Evolutionary conservation across 2,329 filamentous ascomycete genomes (phyloP).

Genomic region (Fusarium duplospermum): DNA sequence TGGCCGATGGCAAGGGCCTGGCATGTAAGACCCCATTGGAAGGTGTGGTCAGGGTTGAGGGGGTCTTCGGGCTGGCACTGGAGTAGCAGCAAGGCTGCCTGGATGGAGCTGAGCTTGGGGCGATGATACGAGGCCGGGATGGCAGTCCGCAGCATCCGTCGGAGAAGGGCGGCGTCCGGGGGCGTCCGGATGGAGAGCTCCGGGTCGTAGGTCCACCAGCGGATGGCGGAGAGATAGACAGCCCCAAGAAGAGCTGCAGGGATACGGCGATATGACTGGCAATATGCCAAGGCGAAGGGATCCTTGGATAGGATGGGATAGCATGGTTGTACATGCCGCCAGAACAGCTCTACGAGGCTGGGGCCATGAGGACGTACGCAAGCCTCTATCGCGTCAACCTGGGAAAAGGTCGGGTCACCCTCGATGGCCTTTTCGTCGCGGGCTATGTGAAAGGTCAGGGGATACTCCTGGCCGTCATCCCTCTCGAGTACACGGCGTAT

Average conservation of each 20-base stretch:
- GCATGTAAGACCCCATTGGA: conserved; percentile 53
- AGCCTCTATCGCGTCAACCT: conserved; percentile 62
- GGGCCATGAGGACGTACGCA: conserved; percentile 69
- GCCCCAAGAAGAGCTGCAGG: conserved; percentile 64
- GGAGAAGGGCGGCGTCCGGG: conserved; percentile 41
- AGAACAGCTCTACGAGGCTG: conserved; percentile 71
- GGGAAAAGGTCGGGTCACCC: conserved; percentile 38
- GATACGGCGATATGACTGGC: conserved; percentile 62
- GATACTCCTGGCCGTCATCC: conserved; percentile 51
- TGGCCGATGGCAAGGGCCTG: conserved; percentile 63
- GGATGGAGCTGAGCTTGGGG: conserved; percentile 46
- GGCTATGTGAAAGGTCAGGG: conserved; percentile 49
- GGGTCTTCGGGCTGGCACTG: conserved; percentile 48
- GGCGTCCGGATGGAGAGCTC: conserved; percentile 45
- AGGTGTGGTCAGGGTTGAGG: conserved; percentile 50
- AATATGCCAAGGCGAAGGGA: conserved; percentile 64
- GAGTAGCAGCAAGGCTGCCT: conserved; percentile 44
- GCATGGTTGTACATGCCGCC: conserved; percentile 65
- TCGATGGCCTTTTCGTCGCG: conserved; percentile 47
- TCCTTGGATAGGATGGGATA: conserved; percentile 66
- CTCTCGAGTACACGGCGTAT: conserved; percentile 68
- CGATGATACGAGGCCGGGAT: conserved; percentile 46
- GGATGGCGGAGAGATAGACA: conserved; percentile 65
- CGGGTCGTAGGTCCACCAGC: conserved; percentile 64
- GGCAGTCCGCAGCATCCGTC: conserved; percentile 39